These are phyloP conservation scores for Clonostachys byssicola DNA, from an alignment of 2,329 filamentous ascomycete genomes.

Conservation along the genomic window DNA sequence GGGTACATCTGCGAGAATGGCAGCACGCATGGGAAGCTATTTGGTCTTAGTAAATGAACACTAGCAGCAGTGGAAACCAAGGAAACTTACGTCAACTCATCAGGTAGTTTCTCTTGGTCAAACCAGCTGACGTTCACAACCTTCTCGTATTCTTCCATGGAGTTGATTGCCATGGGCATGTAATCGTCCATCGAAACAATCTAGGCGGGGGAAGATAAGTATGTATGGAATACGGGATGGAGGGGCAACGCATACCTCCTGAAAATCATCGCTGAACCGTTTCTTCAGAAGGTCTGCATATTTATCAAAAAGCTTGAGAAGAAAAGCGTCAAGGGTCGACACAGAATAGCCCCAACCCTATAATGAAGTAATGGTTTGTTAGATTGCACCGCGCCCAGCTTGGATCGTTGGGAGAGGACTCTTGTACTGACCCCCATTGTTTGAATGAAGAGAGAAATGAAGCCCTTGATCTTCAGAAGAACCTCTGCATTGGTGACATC, in stretches of 20 bases:
- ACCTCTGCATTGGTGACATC: constrained; percentile 85
- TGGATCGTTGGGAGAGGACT: too few species aligned
- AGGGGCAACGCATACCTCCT: constrained; percentile 57
- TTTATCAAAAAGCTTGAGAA: constrained; percentile 87
- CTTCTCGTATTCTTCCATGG: constrained; percentile 86
- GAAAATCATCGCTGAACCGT: constrained; percentile 92
- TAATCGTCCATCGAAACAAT: constrained; percentile 92
- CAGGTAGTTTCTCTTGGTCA: constrained; percentile 70
- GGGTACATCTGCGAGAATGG: constrained; percentile 99
- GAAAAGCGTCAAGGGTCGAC: constrained; percentile 72
- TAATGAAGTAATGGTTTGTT: constrained; percentile 50
- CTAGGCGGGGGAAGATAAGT: constrained; percentile 22
- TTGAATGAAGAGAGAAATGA: constrained; percentile 91
- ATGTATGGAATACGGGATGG: neutral
- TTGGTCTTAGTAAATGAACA: constrained; percentile 3
- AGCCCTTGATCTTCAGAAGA: constrained; percentile 89
- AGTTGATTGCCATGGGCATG: constrained; percentile 98
- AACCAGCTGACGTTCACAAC: constrained; percentile 97
- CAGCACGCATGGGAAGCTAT: constrained; percentile 85
- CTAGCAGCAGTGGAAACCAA: neutral
- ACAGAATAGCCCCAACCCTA: constrained; percentile 90
- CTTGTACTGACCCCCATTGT: constrained; percentile 77
- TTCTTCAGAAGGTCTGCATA: constrained; percentile 89
- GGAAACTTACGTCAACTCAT: constrained; percentile 65
- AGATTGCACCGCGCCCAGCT: neutral